A percentile compares a stretch with the other conserved stretches of the same genome.
Conservation (phyloP, 371 early-diverging fungal genomes). For the Mucor lusitanicus region DNA sequence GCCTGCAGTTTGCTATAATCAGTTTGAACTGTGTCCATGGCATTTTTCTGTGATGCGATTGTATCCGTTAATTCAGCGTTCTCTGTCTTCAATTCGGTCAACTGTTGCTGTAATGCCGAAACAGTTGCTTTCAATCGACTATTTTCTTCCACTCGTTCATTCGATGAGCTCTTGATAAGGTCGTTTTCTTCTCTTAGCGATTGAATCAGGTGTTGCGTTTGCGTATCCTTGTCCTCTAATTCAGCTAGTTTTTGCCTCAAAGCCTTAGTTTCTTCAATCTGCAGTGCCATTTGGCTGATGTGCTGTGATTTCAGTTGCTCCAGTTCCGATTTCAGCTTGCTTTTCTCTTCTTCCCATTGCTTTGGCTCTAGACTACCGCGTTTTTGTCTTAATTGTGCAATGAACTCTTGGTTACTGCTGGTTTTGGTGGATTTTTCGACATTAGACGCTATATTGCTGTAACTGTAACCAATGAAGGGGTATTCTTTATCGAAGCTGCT, state of each 20-base stretch:
- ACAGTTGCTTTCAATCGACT: neutral
- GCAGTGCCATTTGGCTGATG: neutral
- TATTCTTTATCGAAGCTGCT: conserved; percentile 63
- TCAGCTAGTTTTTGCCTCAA: neutral
- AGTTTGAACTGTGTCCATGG: neutral
- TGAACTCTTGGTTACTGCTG: neutral
- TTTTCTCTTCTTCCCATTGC: neutral
- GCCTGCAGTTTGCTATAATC: neutral
- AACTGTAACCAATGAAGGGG: conserved; percentile 80
- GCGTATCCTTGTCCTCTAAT: neutral
- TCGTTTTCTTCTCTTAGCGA: neutral
- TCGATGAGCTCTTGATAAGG: neutral
- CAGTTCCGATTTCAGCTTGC: neutral
- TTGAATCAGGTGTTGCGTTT: neutral
- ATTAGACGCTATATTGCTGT: neutral
- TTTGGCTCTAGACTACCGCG: neutral
- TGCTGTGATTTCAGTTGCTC: conserved; percentile 1
- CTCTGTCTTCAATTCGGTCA: neutral
- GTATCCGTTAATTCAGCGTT: neutral
- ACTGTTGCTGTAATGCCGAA: neutral
- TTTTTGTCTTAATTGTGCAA: conserved; percentile 5
- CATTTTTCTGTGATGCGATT: neutral
- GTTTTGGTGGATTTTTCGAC: neutral
- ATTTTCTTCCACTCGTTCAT: neutral
- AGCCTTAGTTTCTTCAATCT: neutral